Percentiles rank a stretch among this genome's conserved stretches.
Conservation (phyloP, 306 rosid genomes). For the Ziziphus jujuba region DNA sequence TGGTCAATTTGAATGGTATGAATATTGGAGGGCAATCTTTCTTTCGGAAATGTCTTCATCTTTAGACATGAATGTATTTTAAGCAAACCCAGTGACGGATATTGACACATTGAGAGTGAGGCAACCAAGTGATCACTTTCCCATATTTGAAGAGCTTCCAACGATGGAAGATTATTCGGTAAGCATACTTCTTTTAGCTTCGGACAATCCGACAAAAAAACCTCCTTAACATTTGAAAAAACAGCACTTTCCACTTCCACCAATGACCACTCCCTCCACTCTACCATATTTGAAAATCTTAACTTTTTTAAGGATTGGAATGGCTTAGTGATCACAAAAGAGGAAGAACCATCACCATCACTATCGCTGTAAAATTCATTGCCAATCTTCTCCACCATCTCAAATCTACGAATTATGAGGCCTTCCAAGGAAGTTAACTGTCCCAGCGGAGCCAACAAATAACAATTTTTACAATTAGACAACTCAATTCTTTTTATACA, state of each 20-base stretch:
- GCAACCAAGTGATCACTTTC: too few species aligned
- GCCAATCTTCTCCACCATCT: background rate
- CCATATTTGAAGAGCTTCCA: too few species aligned
- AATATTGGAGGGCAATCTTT: background rate
- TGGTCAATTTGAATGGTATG: fast-evolving
- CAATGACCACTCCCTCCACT: slow-evolving; percentile 7
- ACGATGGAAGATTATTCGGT: too few species aligned
- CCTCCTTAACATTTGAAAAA: background rate
- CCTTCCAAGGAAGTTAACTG: slow-evolving; percentile 10
- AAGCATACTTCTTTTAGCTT: background rate
- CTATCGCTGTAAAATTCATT: slow-evolving; percentile 3
- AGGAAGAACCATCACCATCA: background rate
- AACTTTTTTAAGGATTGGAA: background rate
- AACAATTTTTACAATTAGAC: background rate
- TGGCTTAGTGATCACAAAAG: background rate
- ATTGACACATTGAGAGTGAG: too few species aligned
- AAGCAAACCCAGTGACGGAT: background rate
- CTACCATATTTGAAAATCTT: background rate
- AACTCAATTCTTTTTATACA: background rate
- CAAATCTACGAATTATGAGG: background rate
- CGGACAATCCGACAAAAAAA: background rate
- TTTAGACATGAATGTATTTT: background rate
- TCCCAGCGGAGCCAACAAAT: slow-evolving; percentile 8
- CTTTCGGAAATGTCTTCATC: slow-evolving; percentile 12
- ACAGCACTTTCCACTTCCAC: background rate